Evolutionary conservation across 306 rosid species (phyloP).

Genomic region (Gillenia trifoliata): DNA sequence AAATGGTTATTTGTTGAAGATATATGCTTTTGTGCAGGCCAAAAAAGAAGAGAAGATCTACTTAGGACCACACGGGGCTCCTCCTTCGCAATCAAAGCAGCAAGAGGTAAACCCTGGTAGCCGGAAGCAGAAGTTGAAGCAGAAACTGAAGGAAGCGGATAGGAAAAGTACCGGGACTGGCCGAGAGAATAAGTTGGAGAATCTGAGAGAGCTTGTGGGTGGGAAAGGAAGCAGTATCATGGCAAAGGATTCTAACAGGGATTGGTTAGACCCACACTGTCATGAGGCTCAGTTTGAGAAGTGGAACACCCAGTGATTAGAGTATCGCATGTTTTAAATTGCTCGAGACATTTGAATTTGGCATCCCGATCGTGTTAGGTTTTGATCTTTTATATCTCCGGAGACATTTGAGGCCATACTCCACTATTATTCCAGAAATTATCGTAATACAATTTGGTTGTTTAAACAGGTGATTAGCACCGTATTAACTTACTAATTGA

Average conservation of each 20-base stretch:
- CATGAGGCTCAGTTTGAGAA: conserved; percentile 82
- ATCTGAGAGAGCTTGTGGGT: conserved; percentile 87
- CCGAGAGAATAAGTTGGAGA: conserved; percentile 84
- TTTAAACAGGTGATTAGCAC: neutral
- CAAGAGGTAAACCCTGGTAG: conserved; percentile 50
- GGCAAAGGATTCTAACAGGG: conserved; percentile 58
- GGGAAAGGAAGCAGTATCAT: conserved; percentile 39
- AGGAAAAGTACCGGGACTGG: conserved; percentile 49
- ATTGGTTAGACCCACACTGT: conserved; percentile 97
- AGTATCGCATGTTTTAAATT: neutral
- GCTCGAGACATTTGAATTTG: conserved; percentile 2
- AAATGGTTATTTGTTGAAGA: neutral
- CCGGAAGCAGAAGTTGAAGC: conserved; percentile 76
- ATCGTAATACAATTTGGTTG: conserved; percentile 2
- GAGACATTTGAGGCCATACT: conserved; percentile 24
- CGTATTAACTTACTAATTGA: neutral
- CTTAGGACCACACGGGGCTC: conserved; percentile 92
- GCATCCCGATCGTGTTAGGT: neutral
- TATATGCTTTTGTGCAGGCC: conserved; percentile 32
- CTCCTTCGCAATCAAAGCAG: conserved; percentile 78
- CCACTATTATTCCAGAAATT: neutral
- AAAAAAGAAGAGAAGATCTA: conserved; percentile 73
- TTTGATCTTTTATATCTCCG: neutral
- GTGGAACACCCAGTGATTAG: conserved; percentile 37
- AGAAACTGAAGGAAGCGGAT: conserved; percentile 92